Percentiles rank a stretch among this genome's conserved stretches.
Conservation (phyloP, 495 filamentous ascomycete genomes). For the Trichodelitschia bisporula region DNA sequence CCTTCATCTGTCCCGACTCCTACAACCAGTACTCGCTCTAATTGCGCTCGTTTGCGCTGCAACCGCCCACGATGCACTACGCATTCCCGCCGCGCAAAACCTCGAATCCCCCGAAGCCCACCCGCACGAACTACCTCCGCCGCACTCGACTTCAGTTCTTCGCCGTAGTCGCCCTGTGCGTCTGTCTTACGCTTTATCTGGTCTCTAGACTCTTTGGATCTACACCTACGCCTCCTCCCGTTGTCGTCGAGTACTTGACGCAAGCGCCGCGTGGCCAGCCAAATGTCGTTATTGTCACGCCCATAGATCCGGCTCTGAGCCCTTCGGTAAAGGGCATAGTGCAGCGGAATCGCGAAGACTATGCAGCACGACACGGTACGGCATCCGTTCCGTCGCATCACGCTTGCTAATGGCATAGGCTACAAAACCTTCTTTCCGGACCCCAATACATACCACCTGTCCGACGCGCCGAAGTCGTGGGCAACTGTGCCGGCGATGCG, state of each 20-base stretch:
- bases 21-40: too few relatives aligned
- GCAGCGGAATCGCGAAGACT: constrained; percentile 59
- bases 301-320: constrained; percentile 40
- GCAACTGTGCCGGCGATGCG: constrained; percentile 60
- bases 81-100: constrained; percentile 68
- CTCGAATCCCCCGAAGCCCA: constrained; percentile 39
- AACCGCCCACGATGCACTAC: constrained; percentile 48
- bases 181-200: constrained; percentile 38
- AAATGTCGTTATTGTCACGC: constrained; percentile 66
- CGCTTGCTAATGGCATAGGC: constrained; percentile 23
- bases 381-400: too few relatives aligned
- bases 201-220: constrained; percentile 24
- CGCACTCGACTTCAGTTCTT: constrained; percentile 40
- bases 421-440: constrained; percentile 71
- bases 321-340: constrained; percentile 42
- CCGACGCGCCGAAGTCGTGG: constrained; percentile 45
- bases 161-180: constrained; percentile 27
- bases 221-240: too few relatives aligned
- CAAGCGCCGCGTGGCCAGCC: constrained; percentile 42
- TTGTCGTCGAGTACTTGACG: constrained; percentile 10
- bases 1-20: too few relatives aligned
- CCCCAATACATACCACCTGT: constrained; percentile 49
- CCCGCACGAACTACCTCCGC: constrained; percentile 38
- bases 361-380: constrained; percentile 75
- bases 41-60: too few relatives aligned